phyloP scores from a whole-genome alignment of 768 basidiomycete genomes.

The Lactarius sanguifluus region DNA sequence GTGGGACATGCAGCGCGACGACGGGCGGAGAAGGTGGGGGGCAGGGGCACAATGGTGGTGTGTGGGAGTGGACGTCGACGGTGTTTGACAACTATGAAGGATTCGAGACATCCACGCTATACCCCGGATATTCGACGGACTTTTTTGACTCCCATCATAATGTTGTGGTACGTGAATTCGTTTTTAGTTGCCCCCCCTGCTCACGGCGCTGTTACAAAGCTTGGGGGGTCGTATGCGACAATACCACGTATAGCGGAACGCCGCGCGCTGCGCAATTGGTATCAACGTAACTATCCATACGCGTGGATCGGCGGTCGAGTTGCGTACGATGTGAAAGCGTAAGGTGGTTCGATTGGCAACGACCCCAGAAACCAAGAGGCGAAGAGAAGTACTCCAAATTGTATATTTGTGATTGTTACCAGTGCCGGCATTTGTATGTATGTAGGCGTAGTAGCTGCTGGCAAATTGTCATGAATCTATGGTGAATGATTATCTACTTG shows the following conservation, averaged over 20 bases:
- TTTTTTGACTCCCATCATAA: constrained; percentile 89
- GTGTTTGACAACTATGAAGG: constrained; percentile 69
- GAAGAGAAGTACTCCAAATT: neutral
- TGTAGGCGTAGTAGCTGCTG: neutral
- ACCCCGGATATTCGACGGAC: constrained; percentile 90
- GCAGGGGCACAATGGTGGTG: constrained; percentile 85
- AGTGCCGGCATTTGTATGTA: neutral
- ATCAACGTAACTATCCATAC: constrained; percentile 88
- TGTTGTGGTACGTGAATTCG: constrained; percentile 67
- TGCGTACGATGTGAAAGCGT: constrained; percentile 47
- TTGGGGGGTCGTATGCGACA: constrained; percentile 89
- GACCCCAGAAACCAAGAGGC: neutral
- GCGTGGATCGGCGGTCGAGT: constrained; percentile 80
- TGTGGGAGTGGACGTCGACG: constrained; percentile 98
- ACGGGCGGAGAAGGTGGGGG: constrained; percentile 55
- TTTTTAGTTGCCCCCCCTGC: constrained; percentile 1
- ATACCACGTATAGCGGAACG: constrained; percentile 79
- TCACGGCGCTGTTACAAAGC: constrained; percentile 42
- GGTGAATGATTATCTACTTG: neutral
- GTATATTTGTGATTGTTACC: constrained; percentile 4
- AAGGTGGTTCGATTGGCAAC: neutral
- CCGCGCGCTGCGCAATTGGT: constrained; percentile 83
- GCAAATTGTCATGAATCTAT: neutral
- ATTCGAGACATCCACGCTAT: constrained; percentile 70
- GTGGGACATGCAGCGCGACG: constrained; percentile 53